Evolutionary conservation across 352 stramenopile genomes (phyloP).

Genomic region (Phytophthora nicotianae): DNA sequence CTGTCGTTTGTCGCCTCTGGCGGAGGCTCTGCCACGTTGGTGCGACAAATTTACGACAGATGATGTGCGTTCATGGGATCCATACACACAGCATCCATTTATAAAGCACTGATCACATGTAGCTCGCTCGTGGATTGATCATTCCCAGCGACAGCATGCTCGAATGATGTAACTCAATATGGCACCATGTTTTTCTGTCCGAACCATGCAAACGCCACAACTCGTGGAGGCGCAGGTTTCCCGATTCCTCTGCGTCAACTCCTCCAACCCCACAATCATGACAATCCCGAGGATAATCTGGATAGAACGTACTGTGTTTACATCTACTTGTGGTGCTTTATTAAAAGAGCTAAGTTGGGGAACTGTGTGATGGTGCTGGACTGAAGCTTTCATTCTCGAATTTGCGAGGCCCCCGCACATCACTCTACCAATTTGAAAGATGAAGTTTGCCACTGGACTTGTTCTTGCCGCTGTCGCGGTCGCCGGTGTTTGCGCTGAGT

Average conservation of each 20-base stretch:
- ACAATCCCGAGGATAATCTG: slow-evolving; percentile 5
- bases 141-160: too few relatives aligned
- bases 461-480: slow-evolving; percentile 17
- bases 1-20: slow-evolving; percentile 4
- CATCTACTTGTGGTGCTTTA: too few relatives aligned
- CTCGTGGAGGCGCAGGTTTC: too few relatives aligned
- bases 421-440: background rate
- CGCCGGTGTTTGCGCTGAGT: slow-evolving; percentile 11
- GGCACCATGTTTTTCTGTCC: too few relatives aligned
- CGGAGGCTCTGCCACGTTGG: too few relatives aligned
- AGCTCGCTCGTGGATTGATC: too few relatives aligned
- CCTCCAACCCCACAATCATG: background rate
- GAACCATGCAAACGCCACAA: too few relatives aligned
- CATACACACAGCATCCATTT: too few relatives aligned
- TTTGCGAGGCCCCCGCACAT: slow-evolving; percentile 10
- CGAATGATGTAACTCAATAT: too few relatives aligned
- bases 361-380: background rate
- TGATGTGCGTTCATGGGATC: too few relatives aligned
- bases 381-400: slow-evolving; percentile 8
- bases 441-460: slow-evolving; percentile 28
- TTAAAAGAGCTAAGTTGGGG: too few relatives aligned
- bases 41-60: background rate
- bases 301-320: slow-evolving; percentile 3
- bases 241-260: slow-evolving; percentile 13
- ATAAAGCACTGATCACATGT: too few relatives aligned